Evolutionary conservation across 1,284 basidiomycete species (phyloP).

Genomic region (Pseudozyma tsukubaensis): DNA sequence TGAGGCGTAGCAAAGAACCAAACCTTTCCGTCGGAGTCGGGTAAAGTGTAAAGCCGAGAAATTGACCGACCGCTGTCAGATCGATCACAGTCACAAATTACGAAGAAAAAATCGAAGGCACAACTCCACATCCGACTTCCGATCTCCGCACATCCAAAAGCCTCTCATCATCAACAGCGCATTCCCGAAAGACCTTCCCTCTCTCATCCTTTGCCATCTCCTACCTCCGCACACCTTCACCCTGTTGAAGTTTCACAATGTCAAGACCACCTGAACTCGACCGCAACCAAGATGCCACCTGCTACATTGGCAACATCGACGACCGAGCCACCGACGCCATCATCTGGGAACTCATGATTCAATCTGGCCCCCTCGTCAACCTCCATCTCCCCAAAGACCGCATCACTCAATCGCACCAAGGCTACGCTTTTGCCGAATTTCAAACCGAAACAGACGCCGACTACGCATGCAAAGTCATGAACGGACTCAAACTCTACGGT

Average conservation of each 20-base stretch:
- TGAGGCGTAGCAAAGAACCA: too few species aligned
- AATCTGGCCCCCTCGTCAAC: conserved; percentile 95
- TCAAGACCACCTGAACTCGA: conserved; percentile 58
- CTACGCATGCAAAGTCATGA: conserved; percentile 99
- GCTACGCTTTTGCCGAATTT: conserved; percentile 99
- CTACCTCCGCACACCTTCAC: neutral
- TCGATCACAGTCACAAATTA: too few species aligned
- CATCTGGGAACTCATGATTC: conserved; percentile 98
- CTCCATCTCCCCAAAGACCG: conserved; percentile 92
- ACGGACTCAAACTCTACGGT: conserved; percentile 98
- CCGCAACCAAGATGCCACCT: conserved; percentile 68
- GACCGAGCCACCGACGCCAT: conserved; percentile 93
- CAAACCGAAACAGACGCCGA: conserved; percentile 97
- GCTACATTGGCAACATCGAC: conserved; percentile 84
- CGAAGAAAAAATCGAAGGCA: too few species aligned
- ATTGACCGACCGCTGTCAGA: too few species aligned
- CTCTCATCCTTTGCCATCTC: neutral
- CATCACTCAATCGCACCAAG: conserved; percentile 96
- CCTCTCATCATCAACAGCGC: neutral
- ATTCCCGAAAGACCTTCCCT: neutral
- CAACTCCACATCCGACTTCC: neutral
- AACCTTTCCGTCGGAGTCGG: too few species aligned
- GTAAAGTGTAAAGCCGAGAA: too few species aligned
- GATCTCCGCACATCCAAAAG: neutral
- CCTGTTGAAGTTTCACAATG: conserved; percentile 29